These are phyloP conservation scores for Colletotrichum sp. DNA, from an alignment of 2,329 filamentous ascomycete genomes.

Conservation along the genomic window DNA sequence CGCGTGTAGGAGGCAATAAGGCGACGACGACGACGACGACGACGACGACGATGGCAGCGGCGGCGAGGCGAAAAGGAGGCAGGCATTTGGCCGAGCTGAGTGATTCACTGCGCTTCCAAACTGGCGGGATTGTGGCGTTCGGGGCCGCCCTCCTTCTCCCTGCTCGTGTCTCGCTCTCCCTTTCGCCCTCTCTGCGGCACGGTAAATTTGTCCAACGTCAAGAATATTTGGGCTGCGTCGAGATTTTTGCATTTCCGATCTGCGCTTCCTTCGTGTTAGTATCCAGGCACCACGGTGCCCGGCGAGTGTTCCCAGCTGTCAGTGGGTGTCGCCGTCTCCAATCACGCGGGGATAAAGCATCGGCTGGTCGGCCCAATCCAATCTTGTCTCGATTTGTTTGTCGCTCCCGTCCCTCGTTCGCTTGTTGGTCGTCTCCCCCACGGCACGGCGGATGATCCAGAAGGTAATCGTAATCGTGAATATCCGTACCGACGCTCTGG, in stretches of 20 bases:
- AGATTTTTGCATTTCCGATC: background rate
- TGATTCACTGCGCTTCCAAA: background rate
- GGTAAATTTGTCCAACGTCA: background rate
- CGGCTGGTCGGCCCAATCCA: background rate
- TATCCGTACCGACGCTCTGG: background rate
- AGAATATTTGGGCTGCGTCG: background rate
- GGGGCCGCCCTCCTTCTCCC: background rate
- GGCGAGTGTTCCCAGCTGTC: background rate
- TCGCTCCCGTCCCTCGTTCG: background rate
- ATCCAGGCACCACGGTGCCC: background rate
- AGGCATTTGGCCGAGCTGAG: background rate
- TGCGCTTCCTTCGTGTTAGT: background rate
- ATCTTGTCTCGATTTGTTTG: background rate
- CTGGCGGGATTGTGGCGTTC: slow-evolving; percentile 6
- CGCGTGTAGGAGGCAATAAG: background rate
- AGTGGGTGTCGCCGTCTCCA: background rate
- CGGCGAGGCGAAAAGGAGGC: background rate
- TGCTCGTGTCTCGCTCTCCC: background rate
- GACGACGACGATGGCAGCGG: background rate
- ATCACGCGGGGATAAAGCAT: background rate
- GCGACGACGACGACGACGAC: background rate
- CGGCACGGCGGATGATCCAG: background rate
- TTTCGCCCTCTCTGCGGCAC: background rate
- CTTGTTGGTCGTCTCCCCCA: background rate
- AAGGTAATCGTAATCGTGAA: background rate